Conservation (phyloP, 2,329 filamentous ascomycete genomes). For the Penicillium sp. region DNA sequence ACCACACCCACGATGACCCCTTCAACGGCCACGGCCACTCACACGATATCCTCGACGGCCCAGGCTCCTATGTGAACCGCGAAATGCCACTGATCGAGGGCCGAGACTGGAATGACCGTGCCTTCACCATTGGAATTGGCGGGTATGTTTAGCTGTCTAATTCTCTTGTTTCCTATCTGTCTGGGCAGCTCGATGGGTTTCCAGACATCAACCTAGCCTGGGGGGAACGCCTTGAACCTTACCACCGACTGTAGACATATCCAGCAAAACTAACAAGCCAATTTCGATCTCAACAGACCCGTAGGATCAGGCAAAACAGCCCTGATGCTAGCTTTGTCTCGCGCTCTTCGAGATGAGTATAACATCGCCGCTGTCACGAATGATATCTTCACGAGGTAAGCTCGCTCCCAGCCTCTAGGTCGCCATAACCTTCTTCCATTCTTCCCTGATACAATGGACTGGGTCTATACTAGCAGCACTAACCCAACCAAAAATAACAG, state of each 20-base stretch:
- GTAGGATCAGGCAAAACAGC: conserved; percentile 97
- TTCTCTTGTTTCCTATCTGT: too few relatives aligned
- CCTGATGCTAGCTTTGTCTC: conserved; percentile 90
- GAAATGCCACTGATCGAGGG: conserved; percentile 94
- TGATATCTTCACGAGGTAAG: conserved; percentile 88
- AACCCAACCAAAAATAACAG: conserved; percentile 36
- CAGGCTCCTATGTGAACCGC: conserved; percentile 80
- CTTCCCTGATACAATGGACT: too few relatives aligned
- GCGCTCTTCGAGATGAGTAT: conserved; percentile 72
- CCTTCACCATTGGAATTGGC: conserved; percentile 96
- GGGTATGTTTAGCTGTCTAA: conserved; percentile 57
- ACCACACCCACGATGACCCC: conserved; percentile 52
- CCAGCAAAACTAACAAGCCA: not conserved
- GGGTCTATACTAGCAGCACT: not conserved
- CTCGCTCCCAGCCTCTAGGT: too few relatives aligned
- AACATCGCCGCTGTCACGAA: conserved; percentile 95
- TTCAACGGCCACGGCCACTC: conserved; percentile 77
- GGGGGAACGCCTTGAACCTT: not conserved
- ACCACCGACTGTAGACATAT: not conserved
- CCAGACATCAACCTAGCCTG: too few relatives aligned
- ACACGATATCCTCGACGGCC: conserved; percentile 91
- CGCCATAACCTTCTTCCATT: too few relatives aligned
- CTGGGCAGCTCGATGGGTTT: too few relatives aligned
- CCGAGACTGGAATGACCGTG: conserved; percentile 79
- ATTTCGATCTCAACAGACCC: conserved; percentile 54